A percentile compares a stretch with the other conserved stretches of the same genome.
Conservation (phyloP, 2,329 filamentous ascomycete genomes). For the Coleophoma eucalyptorum region DNA sequence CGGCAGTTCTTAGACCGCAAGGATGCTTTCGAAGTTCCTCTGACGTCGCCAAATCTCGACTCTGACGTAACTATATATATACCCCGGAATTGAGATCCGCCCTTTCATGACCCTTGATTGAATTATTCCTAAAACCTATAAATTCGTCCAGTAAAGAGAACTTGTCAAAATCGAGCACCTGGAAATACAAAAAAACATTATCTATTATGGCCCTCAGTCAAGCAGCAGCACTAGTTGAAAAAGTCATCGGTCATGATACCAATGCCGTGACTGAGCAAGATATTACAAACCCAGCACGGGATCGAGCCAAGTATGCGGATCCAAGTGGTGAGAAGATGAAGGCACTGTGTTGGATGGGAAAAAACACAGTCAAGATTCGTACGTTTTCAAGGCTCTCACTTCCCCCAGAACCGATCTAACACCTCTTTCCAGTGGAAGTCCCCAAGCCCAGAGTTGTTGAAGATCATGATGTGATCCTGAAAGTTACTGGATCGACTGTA, state of each 20-base stretch:
- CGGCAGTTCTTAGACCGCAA: no score
- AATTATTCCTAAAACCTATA: no score
- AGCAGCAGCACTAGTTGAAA: constrained; percentile 65
- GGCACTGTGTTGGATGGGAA: constrained; percentile 78
- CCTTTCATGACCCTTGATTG: no score
- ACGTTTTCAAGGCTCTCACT: constrained; percentile 13
- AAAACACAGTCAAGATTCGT: constrained; percentile 71
- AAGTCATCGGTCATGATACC: constrained; percentile 62
- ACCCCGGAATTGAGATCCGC: no score
- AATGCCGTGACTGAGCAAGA: constrained; percentile 66
- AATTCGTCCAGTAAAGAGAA: no score
- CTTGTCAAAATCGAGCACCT: no score
- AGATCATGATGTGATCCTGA: constrained; percentile 73
- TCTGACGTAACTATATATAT: neutral
- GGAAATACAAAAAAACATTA: no score
- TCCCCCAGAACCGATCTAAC: no score
- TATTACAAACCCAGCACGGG: constrained; percentile 56
- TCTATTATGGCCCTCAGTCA: constrained; percentile 54
- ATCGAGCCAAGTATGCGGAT: constrained; percentile 46
- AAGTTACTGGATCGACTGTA: constrained; percentile 50
- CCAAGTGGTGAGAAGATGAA: constrained; percentile 64
- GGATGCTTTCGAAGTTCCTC: neutral
- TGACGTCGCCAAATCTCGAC: neutral
- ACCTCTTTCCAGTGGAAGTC: constrained; percentile 45
- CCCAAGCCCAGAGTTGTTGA: constrained; percentile 72